Evolutionary conservation across 1,139 yeast species (phyloP), one percentile per base, ranked within the genome.

Genomic region (Suhomyces terraborum): DNA sequence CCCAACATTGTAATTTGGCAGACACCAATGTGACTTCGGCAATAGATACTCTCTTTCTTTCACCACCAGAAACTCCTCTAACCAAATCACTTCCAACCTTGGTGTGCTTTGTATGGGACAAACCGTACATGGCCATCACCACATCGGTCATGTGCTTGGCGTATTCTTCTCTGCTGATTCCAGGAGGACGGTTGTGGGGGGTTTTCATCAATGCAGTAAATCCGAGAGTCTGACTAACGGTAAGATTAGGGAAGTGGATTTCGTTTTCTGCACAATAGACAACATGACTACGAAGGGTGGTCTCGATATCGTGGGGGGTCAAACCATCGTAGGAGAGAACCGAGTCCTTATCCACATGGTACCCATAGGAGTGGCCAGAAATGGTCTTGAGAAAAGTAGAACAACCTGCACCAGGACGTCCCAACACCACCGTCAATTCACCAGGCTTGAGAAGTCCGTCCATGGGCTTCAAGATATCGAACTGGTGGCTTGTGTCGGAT

Each of bases 391-490:
- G 66, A 38, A 85, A 73, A 1, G 95, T 85, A 1, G 95, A 77
- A 62, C 95, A 87, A 45, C 95, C 95, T 20, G 91, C 79, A 55
- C 94, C 94, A 0, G 94, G 94, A 58, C 89, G 77, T 32, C 94
- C 94, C 29, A 85, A 64, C 1, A 85, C 94, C 35, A 86, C 88
- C 3, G 87, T 77, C 40, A 86, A 69, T 53, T 84, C 87, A 41
- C 95, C 91, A 0, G 93, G 85, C 33, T 69, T 66, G 46, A 83
- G 67, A 6, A 81, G 53, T 17, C 85, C 91, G 49, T 84, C 87
- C 81, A 84, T 80, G 16, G 82, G 71, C 53, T 79, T 77, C 51
- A 83, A 62, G 47, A 85, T 85, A 45, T 82, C 82, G 40, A 72
- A 80, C 44, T 51, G 51, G 45, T 42, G 58, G 29, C 52, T 56